Percentiles rank a stretch among this genome's conserved stretches.
These are phyloP conservation scores for Ophiostoma ips DNA, from an alignment of 2,329 filamentous ascomycete genomes.

Conservation along the genomic window DNA sequence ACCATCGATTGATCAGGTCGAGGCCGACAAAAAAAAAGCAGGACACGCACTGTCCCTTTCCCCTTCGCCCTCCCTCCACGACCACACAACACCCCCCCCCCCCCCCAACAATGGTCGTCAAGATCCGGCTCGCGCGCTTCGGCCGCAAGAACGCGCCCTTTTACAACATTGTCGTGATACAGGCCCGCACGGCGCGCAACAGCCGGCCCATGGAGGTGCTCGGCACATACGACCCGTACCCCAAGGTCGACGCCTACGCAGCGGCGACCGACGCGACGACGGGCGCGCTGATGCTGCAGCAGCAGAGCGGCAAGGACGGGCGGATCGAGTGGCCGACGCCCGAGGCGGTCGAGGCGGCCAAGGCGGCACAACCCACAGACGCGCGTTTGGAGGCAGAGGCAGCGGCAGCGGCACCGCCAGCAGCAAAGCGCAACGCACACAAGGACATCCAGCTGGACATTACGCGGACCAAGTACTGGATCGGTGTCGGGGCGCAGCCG, in stretches of 20 bases:
- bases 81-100: background rate
- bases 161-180: slow-evolving; percentile 94
- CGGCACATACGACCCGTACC: slow-evolving; percentile 58
- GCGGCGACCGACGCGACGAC: background rate
- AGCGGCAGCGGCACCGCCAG: background rate
- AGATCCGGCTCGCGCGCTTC: slow-evolving; percentile 87
- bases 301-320: background rate
- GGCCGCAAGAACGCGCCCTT: slow-evolving; percentile 78
- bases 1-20: too few species aligned
- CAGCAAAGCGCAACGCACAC: slow-evolving; percentile 39
- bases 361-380: background rate
- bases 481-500: slow-evolving; percentile 91
- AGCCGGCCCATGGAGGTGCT: slow-evolving; percentile 88
- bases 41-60: background rate
- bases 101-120: slow-evolving; percentile 61
- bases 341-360: background rate
- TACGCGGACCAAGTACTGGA: slow-evolving; percentile 78
- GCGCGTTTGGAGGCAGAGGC: background rate
- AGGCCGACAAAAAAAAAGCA: too few species aligned
- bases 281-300: background rate
- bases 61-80: background rate
- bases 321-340: background rate
- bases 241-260: slow-evolving; percentile 42
- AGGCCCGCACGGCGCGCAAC: slow-evolving; percentile 69
- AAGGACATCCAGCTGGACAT: slow-evolving; percentile 87